A percentile compares a stretch with the other conserved stretches of the same genome.
phyloP scores from a whole-genome alignment of 177 flowering plant genomes.

The Telopea speciosissima region DNA sequence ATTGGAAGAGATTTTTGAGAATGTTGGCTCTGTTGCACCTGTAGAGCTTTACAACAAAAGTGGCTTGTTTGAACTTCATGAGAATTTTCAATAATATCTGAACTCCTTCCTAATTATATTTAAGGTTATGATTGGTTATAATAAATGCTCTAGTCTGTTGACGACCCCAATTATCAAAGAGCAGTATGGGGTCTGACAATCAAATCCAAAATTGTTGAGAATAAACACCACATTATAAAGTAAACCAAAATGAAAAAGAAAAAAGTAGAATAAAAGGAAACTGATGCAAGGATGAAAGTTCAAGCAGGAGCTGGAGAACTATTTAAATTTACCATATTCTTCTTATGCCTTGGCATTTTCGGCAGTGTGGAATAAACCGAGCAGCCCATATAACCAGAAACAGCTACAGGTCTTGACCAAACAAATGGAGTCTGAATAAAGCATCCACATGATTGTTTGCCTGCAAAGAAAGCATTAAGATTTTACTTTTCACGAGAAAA shows the following conservation, averaged over 20 bases:
- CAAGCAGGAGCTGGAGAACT: background rate
- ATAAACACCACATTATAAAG: background rate
- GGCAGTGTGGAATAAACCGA: constrained; percentile 14
- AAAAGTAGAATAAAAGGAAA: background rate
- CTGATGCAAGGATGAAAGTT: background rate
- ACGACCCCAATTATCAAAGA: too few species aligned
- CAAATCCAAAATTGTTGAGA: background rate
- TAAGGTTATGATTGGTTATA: background rate
- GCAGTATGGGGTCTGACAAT: background rate
- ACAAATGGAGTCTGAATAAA: constrained; percentile 7
- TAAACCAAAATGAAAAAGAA: background rate
- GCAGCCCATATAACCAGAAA: constrained; percentile 1
- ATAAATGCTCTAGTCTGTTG: background rate
- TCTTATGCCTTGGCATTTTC: constrained; percentile 6
- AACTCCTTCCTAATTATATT: background rate
- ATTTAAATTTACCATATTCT: constrained; percentile 10
- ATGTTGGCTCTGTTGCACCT: too few species aligned
- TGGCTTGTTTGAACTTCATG: too few species aligned
- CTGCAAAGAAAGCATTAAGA: constrained; percentile 9
- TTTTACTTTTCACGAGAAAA: constrained; percentile 1
- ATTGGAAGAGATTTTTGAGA: too few species aligned
- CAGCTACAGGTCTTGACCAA: constrained; percentile 10
- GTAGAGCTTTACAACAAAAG: too few species aligned
- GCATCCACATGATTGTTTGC: constrained; percentile 6
- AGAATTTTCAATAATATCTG: background rate